Base-by-base conservation (phyloP, 2,329 filamentous ascomycete genomes). In the Hysterium pulicare region DNA sequence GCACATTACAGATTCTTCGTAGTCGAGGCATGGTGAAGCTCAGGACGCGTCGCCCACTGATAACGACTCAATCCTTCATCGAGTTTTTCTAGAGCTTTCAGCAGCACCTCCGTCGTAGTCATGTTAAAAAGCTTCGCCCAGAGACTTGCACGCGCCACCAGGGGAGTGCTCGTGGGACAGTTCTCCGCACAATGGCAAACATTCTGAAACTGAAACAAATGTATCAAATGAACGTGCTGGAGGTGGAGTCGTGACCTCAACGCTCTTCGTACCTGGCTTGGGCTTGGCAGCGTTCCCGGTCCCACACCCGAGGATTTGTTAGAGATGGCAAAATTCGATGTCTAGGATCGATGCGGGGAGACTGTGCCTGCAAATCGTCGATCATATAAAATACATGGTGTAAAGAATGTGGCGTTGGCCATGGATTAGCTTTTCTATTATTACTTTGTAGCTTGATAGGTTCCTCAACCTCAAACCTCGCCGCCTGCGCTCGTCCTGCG, bases 401-500 rank as follows among this genome's bases (percentile, higher is more conserved):
- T 28, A 32, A 2, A 38, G 33, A 22, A 17, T 30, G 53, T 49
- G 49, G 55, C 50, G 37, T n/a, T n/a, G n/a, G n/a, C n/a, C 41
- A 5, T 26, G 31, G 43, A 44, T 44, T 30, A 42, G 40, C 21
- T 30, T 19, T 30, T 36, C 40, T 45, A 43, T 51, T 48, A 45
- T 48, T 49, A 46, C 33, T 32, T n/a, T 40, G 46, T 19, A 34
- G 43, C 36, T 44, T 55, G 53, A 51, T 53, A 43, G 51, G 16
- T 26, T 40, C 31, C 20, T 45, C 42, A 48, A 48, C 37, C 41
- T 48, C 41, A 48, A 42, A 51, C 42, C 34, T 37, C 35, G 47
- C 44, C 38, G 36, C 41, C 13, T 26, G 28, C 20, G 24, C 38
- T 42, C 41, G 33, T 41, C 40, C 45, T 50, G 48, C 46, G 47